A percentile compares a stretch with the other conserved stretches of the same genome.
Conservation (phyloP, 352 stramenopile genomes). For the Elongisporangium undulatum region DNA sequence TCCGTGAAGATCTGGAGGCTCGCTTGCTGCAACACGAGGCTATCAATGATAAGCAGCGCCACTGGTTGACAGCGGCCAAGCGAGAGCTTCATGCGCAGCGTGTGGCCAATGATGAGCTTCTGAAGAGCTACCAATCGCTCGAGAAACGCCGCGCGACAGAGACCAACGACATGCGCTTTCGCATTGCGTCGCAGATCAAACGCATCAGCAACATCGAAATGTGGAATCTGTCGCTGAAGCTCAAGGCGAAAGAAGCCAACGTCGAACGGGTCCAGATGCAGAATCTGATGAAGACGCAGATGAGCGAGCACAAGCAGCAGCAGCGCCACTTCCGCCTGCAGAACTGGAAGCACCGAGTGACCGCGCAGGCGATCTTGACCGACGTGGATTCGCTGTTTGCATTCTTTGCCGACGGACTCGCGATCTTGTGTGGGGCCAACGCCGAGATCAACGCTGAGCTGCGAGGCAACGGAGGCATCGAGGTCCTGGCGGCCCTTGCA, state of each 20-base stretch:
- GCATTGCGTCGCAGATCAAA: slow-evolving; percentile 57
- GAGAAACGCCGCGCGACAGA: slow-evolving; percentile 69
- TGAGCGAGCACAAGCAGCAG: slow-evolving; percentile 56
- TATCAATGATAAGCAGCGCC: slow-evolving; percentile 38
- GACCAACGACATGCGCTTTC: slow-evolving; percentile 77
- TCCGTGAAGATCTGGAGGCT: slow-evolving; percentile 37
- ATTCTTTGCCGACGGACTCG: slow-evolving; percentile 66
- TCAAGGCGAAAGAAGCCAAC: slow-evolving; percentile 56
- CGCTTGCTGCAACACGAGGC: slow-evolving; percentile 23
- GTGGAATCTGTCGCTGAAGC: slow-evolving; percentile 77
- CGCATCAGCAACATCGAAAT: slow-evolving; percentile 77
- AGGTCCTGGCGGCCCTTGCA: slow-evolving; percentile 47
- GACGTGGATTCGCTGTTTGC: slow-evolving; percentile 59
- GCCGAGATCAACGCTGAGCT: slow-evolving; percentile 41
- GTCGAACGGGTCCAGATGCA: slow-evolving; percentile 47
- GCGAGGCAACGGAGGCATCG: slow-evolving; percentile 54
- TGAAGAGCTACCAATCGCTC: slow-evolving; percentile 54
- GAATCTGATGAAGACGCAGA: slow-evolving; percentile 28
- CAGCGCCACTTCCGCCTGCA: slow-evolving; percentile 51
- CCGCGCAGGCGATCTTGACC: slow-evolving; percentile 58
- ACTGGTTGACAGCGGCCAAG: slow-evolving; percentile 68
- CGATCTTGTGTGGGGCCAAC: slow-evolving; percentile 44
- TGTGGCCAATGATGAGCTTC: slow-evolving; percentile 62
- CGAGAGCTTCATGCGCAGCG: slow-evolving; percentile 62
- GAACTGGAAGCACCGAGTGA: slow-evolving; percentile 74